Evolutionary conservation across 306 rosid genomes (phyloP).

Genomic region (Carpinus fangiana): DNA sequence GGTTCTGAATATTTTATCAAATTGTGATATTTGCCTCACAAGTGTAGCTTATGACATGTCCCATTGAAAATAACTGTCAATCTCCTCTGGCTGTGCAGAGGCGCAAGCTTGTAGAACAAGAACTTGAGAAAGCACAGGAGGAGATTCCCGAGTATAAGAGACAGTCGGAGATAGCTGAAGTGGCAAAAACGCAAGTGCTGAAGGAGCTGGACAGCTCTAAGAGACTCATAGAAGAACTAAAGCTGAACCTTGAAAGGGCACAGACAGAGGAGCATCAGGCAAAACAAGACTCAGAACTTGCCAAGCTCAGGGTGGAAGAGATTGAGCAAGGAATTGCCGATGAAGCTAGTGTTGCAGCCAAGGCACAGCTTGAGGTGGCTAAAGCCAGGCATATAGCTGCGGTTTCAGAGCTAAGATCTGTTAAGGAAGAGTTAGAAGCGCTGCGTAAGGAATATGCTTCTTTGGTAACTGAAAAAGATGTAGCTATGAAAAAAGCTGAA

Average conservation of each 20-base stretch:
- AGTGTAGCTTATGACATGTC: background rate
- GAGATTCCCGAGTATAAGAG: constrained; percentile 78
- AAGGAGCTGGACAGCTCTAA: constrained; percentile 84
- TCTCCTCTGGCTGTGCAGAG: constrained; percentile 57
- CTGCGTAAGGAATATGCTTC: constrained; percentile 70
- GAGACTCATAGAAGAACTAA: constrained; percentile 86
- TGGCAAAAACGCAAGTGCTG: constrained; percentile 55
- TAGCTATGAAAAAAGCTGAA: constrained; percentile 76
- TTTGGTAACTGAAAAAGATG: constrained; percentile 66
- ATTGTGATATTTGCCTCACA: background rate
- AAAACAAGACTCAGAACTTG: constrained; percentile 95
- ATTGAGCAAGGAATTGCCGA: constrained; percentile 99
- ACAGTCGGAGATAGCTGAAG: constrained; percentile 66
- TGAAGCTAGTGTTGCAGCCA: constrained; percentile 95
- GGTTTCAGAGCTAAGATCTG: constrained; percentile 66
- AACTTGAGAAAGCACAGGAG: constrained; percentile 69
- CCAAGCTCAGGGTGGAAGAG: constrained; percentile 97
- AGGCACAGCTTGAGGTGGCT: constrained; percentile 98
- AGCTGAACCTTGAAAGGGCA: constrained; percentile 92
- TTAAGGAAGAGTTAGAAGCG: constrained; percentile 77
- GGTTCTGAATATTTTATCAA: background rate
- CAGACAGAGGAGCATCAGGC: constrained; percentile 95
- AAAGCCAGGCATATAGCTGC: constrained; percentile 84
- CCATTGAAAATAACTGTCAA: constrained; percentile 8
- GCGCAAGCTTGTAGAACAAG: constrained; percentile 79